Evolutionary conservation across 179 eudicot species (phyloP).

Genomic region (Drosera spatulata): DNA sequence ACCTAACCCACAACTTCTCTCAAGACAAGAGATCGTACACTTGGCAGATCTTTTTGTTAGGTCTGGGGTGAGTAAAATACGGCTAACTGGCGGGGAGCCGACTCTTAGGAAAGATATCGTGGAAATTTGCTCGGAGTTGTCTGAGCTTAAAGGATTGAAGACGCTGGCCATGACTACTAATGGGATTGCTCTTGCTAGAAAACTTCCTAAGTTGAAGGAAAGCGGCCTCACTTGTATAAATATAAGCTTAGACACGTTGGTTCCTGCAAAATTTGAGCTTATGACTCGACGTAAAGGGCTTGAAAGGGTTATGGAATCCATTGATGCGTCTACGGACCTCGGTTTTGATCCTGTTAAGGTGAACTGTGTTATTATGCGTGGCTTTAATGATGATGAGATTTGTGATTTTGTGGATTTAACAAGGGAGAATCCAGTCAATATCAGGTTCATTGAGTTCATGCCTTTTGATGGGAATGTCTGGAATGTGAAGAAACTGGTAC

Average conservation of each 20-base stretch:
- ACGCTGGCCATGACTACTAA: slow-evolving; percentile 87
- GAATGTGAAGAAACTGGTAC: slow-evolving; percentile 90
- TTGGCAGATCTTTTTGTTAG: slow-evolving; percentile 70
- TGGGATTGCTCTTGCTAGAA: slow-evolving; percentile 70
- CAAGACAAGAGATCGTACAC: slow-evolving; percentile 61
- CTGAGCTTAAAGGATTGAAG: slow-evolving; percentile 64
- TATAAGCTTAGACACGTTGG: slow-evolving; percentile 79
- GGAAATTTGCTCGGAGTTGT: slow-evolving; percentile 66
- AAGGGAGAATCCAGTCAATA: slow-evolving; percentile 70
- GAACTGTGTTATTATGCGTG: slow-evolving; percentile 96
- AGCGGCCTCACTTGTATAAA: slow-evolving; percentile 66
- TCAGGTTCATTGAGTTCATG: slow-evolving; percentile 96
- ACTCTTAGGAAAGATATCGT: slow-evolving; percentile 82
- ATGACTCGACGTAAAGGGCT: slow-evolving; percentile 89
- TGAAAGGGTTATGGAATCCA: slow-evolving; percentile 75
- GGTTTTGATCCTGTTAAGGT: slow-evolving; percentile 93
- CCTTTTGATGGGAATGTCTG: slow-evolving; percentile 98
- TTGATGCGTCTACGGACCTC: slow-evolving; percentile 52
- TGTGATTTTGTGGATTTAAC: slow-evolving; percentile 91
- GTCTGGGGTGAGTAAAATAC: slow-evolving; percentile 82
- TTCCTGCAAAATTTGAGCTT: slow-evolving; percentile 78
- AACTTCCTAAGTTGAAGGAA: slow-evolving; percentile 78
- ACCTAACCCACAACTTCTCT: slow-evolving; percentile 49
- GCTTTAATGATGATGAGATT: slow-evolving; percentile 92
- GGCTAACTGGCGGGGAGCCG: slow-evolving; percentile 98